Percentiles rank a stretch among this genome's conserved stretches.
These are phyloP conservation scores for Stylonectria norvegica DNA, from an alignment of 2,329 filamentous ascomycete genomes.

Conservation along the genomic window DNA sequence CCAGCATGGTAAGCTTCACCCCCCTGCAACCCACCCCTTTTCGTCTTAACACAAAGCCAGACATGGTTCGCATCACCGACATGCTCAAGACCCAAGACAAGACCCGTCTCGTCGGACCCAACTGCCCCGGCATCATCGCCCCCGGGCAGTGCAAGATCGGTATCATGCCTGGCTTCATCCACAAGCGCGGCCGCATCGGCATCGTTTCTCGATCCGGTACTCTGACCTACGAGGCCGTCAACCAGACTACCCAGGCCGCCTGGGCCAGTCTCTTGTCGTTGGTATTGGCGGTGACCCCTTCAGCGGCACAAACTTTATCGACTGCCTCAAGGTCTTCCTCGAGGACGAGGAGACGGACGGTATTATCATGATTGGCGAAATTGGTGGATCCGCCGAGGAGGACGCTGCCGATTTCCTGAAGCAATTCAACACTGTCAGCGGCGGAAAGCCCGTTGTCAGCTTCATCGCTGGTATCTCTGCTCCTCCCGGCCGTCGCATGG, in stretches of 20 bases:
- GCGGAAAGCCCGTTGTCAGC: conserved; percentile 88
- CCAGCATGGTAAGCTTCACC: conserved; percentile 71
- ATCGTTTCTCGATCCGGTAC: conserved; percentile 98
- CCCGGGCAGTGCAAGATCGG: conserved; percentile 98
- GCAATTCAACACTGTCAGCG: conserved; percentile 81
- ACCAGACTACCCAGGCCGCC: conserved; percentile 95
- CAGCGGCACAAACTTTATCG: conserved; percentile 99
- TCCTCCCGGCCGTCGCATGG: conserved; percentile 94
- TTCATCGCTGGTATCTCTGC: conserved; percentile 99
- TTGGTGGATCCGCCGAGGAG: conserved; percentile 95
- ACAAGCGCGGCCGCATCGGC: conserved; percentile 97
- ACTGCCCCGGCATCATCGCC: conserved; percentile 96
- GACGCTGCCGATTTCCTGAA: conserved; percentile 96
- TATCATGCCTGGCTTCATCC: conserved; percentile 99
- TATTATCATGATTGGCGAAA: conserved; percentile 99
- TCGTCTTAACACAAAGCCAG: conserved; percentile 41
- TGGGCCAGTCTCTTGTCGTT: conserved; percentile 96
- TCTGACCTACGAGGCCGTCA: conserved; percentile 98
- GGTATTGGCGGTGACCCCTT: conserved; percentile 99
- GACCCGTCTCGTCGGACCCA: conserved; percentile 93
- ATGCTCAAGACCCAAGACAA: conserved; percentile 98
- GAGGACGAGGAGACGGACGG: conserved; percentile 95
- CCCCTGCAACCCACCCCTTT: conserved; percentile 4
- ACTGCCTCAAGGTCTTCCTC: conserved; percentile 96
- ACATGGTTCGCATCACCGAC: conserved; percentile 98